Conservation (phyloP, 345 rosid species). For the Viola odorata region DNA sequence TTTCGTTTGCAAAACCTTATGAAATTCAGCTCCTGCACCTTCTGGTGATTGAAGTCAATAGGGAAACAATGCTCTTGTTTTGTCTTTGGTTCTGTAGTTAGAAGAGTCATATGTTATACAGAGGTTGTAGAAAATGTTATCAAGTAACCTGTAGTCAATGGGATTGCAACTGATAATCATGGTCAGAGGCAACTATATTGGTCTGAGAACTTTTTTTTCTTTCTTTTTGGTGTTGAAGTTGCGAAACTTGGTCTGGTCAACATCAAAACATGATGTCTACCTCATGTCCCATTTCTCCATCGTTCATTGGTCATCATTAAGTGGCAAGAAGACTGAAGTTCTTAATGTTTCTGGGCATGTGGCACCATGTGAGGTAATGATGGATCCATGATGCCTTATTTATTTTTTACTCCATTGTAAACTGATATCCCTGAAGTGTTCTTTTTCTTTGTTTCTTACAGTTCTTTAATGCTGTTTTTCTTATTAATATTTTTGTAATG, state of each 20-base stretch:
- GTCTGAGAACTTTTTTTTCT: background rate
- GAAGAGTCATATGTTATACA: too few species aligned
- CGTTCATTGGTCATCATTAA: constrained; percentile 52
- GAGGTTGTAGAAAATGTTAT: too few species aligned
- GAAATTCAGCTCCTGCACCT: too few species aligned
- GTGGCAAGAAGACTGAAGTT: constrained; percentile 43
- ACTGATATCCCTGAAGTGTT: background rate
- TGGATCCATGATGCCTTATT: background rate
- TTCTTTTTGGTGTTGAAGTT: constrained; percentile 27
- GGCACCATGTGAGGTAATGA: constrained; percentile 41
- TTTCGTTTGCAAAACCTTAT: too few species aligned
- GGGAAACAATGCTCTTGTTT: too few species aligned
- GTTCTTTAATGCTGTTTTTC: too few species aligned
- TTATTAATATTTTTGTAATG: background rate
- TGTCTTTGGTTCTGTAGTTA: too few species aligned
- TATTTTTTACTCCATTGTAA: background rate
- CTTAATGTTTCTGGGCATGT: constrained; percentile 56
- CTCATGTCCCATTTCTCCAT: constrained; percentile 54
- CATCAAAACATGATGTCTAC: constrained; percentile 56
- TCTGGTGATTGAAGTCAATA: too few species aligned
- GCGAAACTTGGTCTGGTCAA: constrained; percentile 58
- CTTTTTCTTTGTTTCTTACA: too few species aligned
- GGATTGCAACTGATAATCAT: too few species aligned
- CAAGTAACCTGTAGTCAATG: too few species aligned
- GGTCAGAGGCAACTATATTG: background rate